Evolutionary conservation across 192 early-diverging fungal species (phyloP), one percentile per base, ranked within the genome.

Genomic region (Gamsiella multidivaricata): DNA sequence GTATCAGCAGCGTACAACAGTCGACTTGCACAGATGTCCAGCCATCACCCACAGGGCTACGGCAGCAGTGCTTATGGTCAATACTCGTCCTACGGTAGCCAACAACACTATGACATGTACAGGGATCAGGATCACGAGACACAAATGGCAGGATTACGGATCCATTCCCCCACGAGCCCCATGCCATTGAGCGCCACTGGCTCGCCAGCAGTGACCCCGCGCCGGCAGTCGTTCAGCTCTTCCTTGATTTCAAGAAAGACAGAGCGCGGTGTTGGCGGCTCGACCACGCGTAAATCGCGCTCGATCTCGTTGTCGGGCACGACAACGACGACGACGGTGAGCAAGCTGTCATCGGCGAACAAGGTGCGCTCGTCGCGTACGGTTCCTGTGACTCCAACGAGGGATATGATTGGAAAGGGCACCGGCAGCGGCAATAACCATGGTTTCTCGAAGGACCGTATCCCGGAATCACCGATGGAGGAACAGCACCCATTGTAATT

Each of bases 41-140:
- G 41, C 26, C 60, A 66, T 15, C 64, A 70, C n/a, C n/a, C n/a
- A 25, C 53, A 55, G 23, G 28, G 70, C 26, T 45, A 49, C 31
- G n/a, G n/a, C n/a, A 54, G 54, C 11, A 46, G 54, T 10, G 20
- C 65, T 2, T 61, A 78, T 34, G 47, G 41, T 23, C 74, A 68
- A 2, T 69, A 67, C 42, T 52, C 61, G 1, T 37, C 68, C 2
- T 61, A 72, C 29, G 43, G 43, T 25, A 29, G 50, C 3, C 63
- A 70, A 10, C 54, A 42, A 23, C 52, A 76, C 18, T 55, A 50
- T 6, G 61, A 57, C 37, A 53, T 52, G 47, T 57, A 73, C 25
- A 47, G 65, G n/a, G 70, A 68, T 10, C 69, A 67, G 58, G 70
- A 80, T 18, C 79, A 80, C 22, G 69, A 80, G 39, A 69, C 74